Conservation (phyloP, 139 green algal genomes). For the Axilococcus clingmanii region DNA sequence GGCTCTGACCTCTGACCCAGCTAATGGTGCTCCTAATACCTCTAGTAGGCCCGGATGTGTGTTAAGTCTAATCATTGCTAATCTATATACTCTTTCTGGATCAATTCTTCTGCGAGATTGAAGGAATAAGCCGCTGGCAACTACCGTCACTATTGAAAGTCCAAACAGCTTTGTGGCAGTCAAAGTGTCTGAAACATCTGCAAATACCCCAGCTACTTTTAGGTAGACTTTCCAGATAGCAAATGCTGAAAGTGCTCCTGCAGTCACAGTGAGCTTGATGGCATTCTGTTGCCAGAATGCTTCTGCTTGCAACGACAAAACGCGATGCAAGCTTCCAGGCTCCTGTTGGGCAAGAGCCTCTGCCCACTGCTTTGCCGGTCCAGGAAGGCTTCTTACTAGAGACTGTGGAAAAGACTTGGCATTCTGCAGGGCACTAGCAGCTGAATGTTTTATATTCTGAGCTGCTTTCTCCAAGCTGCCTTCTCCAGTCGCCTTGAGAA, state of each 20-base stretch:
- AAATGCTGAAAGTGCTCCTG: conserved; percentile 16
- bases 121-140: too few species aligned
- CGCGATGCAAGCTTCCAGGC: conserved; percentile 26
- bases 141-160: too few species aligned
- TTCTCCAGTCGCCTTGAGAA: too few species aligned
- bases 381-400: too few species aligned
- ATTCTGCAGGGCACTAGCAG: too few species aligned
- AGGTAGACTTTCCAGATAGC: conserved; percentile 42
- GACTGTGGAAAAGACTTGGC: too few species aligned
- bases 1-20: conserved; percentile 42
- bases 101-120: conserved; percentile 37
- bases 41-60: conserved; percentile 52
- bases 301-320: conserved; percentile 40
- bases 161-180: conserved; percentile 40
- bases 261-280: conserved; percentile 20
- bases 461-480: too few species aligned
- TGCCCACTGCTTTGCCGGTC: too few species aligned
- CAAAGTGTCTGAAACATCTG: conserved; percentile 46
- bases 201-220: conserved; percentile 31
- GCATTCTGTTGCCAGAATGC: conserved; percentile 45
- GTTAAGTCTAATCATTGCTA: conserved; percentile 55
- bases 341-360: too few species aligned
- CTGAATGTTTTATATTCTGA: too few species aligned
- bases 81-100: conserved; percentile 42
- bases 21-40: conserved; percentile 66